A percentile compares a stretch with the other conserved stretches of the same genome.
Evolutionary conservation across 768 basidiomycete genomes (phyloP).

Genomic region (Tylopilus vinaceipallidus): DNA sequence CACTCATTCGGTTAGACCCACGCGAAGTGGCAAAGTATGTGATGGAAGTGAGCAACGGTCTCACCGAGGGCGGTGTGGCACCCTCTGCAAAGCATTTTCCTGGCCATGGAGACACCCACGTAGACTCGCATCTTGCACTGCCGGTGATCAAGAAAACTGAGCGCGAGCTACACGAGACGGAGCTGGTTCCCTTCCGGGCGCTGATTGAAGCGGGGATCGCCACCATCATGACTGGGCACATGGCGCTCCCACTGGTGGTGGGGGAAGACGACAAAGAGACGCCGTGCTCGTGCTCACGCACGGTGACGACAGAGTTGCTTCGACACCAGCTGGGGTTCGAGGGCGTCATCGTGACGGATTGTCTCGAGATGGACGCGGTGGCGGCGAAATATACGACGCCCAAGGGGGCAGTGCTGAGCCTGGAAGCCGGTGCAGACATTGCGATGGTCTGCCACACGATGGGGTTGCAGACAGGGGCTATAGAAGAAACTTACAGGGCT

Average conservation of each 20-base stretch:
- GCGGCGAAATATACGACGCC: conserved; percentile 37
- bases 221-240: conserved; percentile 73
- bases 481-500: conserved; percentile 52
- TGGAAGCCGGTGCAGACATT: conserved; percentile 68
- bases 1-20: conserved; percentile 42
- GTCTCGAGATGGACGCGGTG: conserved; percentile 76
- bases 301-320: conserved; percentile 52
- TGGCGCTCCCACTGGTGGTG: conserved; percentile 60
- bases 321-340: conserved; percentile 49
- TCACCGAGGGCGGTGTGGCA: conserved; percentile 49
- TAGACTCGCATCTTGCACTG: conserved; percentile 68
- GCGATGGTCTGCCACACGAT: conserved; percentile 73
- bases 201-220: conserved; percentile 44
- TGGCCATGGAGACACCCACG: conserved; percentile 70
- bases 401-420: conserved; percentile 50
- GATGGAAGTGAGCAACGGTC: conserved; percentile 45
- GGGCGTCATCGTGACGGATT: conserved; percentile 70
- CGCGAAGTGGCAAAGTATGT: conserved; percentile 48
- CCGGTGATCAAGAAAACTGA: conserved; percentile 56
- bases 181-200: conserved; percentile 57
- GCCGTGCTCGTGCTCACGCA: conserved; percentile 57
- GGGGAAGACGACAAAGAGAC: conserved; percentile 40
- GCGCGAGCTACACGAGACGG: conserved; percentile 41
- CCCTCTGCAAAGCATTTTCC: conserved; percentile 72
- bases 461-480: conserved; percentile 48